Base-by-base conservation (phyloP, 805 yeast species). In the Yarrowia porcina region DNA sequence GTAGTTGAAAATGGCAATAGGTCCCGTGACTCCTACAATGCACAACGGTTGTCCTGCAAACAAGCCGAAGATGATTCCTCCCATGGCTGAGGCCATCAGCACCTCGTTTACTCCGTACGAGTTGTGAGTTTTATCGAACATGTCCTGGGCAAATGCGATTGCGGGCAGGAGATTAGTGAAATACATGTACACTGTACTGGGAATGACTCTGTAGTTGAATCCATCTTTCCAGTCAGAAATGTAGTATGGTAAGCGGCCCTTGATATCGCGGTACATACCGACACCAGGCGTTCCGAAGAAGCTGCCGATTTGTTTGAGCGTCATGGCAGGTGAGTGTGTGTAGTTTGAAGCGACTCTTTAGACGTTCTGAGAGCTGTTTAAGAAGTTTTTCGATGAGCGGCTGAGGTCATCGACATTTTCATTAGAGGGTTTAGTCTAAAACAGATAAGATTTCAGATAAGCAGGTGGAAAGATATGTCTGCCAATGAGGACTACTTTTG, bases 1-100 rank as follows among this genome's bases (percentile, higher is more conserved):
- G 69, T 90, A 91, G 70, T 89, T 89, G 80, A 94, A 93, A 65
- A 93, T 92, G 1, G 96, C 77, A 15, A 94, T 87, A 0, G 99
- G 99, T 0, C 98, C 99, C 0, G 98, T 94, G 5, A 93, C 97
- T 3, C 99, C 99, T 9, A 94, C 98, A 25, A 93, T 89, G 69
- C 97, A 89, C 27, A 94, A 74, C 0, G 99, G 99, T 69, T 92
- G 97, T 0, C 97, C 98, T 0, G 88, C 80, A 63, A 92, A 77
- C 6, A 89, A 67, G 0, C 98, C 97, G 76, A 94, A 93, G 1
- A 89, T 85, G 5, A 92, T 81, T 0, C 98, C 97, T 0, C 90
- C 97, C 71, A 94, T 74, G 0, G 97, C 97, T 32, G 92, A 84
- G 7, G 94, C 80, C 71, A 94, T 70, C 23, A 93, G 77, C 2